Evolutionary conservation across 257 asterid species (phyloP).

Genomic region (Gentiana macrophylla): DNA sequence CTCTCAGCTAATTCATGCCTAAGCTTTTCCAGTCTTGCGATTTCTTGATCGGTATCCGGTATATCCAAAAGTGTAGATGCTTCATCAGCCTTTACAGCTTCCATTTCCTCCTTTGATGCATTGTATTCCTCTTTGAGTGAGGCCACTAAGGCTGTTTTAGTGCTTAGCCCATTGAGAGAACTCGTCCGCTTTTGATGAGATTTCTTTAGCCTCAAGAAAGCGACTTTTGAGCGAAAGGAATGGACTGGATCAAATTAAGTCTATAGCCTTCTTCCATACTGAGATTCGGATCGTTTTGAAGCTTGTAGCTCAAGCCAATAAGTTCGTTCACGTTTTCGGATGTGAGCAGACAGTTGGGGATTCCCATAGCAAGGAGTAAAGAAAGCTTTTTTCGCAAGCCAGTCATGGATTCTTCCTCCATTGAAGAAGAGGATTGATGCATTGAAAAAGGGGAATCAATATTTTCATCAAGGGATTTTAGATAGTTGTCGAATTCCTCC

Average conservation of each 20-base stretch:
- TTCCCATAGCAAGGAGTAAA: constrained; percentile 25
- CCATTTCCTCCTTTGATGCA: constrained; percentile 20
- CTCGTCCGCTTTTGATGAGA: constrained; percentile 13
- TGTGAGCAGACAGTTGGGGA: constrained; percentile 12
- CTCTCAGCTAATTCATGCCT: constrained; percentile 9
- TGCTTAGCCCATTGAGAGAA: constrained; percentile 25
- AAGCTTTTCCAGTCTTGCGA: constrained; percentile 20
- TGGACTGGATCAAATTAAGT: constrained; percentile 26
- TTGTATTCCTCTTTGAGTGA: constrained; percentile 23
- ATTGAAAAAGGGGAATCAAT: constrained; percentile 7
- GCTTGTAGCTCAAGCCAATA: constrained; percentile 17
- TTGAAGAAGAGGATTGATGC: constrained; percentile 1
- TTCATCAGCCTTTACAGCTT: constrained; percentile 23
- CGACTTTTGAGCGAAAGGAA: constrained; percentile 13
- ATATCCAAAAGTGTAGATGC: constrained; percentile 13
- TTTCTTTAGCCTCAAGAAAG: constrained; percentile 17
- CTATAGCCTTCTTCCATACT: constrained; percentile 16
- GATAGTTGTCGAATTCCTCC: constrained; percentile 29
- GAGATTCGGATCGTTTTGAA: constrained; percentile 24
- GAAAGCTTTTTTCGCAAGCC: constrained; percentile 22
- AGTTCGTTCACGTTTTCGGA: constrained; percentile 21
- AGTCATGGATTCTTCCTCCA: constrained; percentile 8
- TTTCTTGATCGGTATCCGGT: constrained; percentile 23
- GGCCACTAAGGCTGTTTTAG: constrained; percentile 13
- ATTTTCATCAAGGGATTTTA: constrained; percentile 29